These are phyloP conservation scores for Colletotrichum tamarilloi DNA, from an alignment of 2,329 filamentous ascomycete genomes.

Conservation along the genomic window DNA sequence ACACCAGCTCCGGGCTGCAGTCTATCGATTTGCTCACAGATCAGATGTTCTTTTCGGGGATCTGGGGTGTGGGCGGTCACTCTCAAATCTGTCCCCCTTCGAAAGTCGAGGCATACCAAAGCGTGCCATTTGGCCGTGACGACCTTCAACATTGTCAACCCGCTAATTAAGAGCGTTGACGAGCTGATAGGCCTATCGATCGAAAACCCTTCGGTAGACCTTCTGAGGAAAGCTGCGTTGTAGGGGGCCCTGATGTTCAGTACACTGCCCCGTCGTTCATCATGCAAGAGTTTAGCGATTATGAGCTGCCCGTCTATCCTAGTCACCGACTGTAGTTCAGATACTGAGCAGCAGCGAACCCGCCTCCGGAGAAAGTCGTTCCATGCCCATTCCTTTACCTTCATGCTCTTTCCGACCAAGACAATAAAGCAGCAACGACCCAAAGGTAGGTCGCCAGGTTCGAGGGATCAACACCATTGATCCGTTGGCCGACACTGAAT, in stretches of 20 bases:
- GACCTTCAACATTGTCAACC: background rate
- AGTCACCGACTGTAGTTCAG: conserved; percentile 39
- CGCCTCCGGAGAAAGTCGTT: conserved; percentile 42
- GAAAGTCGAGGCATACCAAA: conserved; percentile 2
- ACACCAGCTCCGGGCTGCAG: background rate
- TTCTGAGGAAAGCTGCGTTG: conserved; percentile 38
- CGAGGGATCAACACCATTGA: conserved; percentile 46
- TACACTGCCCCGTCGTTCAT: conserved; percentile 33
- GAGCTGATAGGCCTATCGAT: conserved; percentile 39
- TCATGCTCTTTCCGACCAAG: conserved; percentile 40
- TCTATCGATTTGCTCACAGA: background rate
- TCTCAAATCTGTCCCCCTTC: background rate
- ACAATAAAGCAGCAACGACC: conserved; percentile 41
- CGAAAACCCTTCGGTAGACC: conserved; percentile 37
- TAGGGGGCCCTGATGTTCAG: conserved; percentile 40
- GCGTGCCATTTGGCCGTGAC: background rate
- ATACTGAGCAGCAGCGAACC: conserved; percentile 41
- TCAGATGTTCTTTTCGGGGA: background rate
- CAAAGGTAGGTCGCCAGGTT: conserved; percentile 43
- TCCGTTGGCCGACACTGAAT: conserved; percentile 39
- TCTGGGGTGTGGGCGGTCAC: background rate
- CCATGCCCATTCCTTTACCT: conserved; percentile 43
- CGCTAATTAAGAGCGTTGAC: conserved; percentile 27
- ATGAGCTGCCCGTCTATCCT: conserved; percentile 40
- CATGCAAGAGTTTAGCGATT: conserved; percentile 41